Conservation (phyloP, 108 stramenopile genomes). For the Asterionellopsis glacialis region DNA sequence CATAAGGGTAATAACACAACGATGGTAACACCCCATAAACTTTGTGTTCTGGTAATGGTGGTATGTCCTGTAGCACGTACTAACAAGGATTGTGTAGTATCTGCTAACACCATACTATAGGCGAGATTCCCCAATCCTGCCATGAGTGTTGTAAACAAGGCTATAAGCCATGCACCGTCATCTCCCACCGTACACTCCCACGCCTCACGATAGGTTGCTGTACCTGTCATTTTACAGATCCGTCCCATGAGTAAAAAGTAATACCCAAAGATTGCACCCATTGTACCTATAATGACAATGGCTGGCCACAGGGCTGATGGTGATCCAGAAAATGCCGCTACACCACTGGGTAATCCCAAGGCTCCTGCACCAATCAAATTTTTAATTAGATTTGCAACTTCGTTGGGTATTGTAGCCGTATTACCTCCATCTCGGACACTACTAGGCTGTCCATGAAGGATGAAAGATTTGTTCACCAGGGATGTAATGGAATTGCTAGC, state of each 20-base stretch:
- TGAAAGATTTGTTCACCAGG: too few relatives aligned
- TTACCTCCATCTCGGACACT: constrained; percentile 7
- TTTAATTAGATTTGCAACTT: constrained; percentile 77
- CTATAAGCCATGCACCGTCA: constrained; percentile 12
- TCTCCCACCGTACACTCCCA: constrained; percentile 63
- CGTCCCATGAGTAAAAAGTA: constrained; percentile 66
- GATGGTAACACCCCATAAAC: constrained; percentile 39
- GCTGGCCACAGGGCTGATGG: constrained; percentile 54
- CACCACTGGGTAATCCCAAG: constrained; percentile 70
- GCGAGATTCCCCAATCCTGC: constrained; percentile 44
- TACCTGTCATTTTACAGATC: constrained; percentile 42
- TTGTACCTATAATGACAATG: constrained; percentile 36
- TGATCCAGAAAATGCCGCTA: constrained; percentile 46
- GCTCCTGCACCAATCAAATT: constrained; percentile 85
- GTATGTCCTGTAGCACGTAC: constrained; percentile 42
- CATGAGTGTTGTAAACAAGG: constrained; percentile 30
- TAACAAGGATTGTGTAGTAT: constrained; percentile 51
- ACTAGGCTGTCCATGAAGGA: neutral
- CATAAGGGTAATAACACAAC: constrained; percentile 75
- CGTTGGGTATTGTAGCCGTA: constrained; percentile 38
- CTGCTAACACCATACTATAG: constrained; percentile 80
- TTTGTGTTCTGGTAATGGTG: constrained; percentile 16
- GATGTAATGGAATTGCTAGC: too few relatives aligned
- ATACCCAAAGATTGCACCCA: constrained; percentile 75
- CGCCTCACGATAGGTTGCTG: constrained; percentile 63